A percentile compares a stretch with the other conserved stretches of the same genome.
These are phyloP conservation scores for Thoreauomyces humboldtii DNA, from an alignment of 192 early-diverging fungal species.

Conservation along the genomic window DNA sequence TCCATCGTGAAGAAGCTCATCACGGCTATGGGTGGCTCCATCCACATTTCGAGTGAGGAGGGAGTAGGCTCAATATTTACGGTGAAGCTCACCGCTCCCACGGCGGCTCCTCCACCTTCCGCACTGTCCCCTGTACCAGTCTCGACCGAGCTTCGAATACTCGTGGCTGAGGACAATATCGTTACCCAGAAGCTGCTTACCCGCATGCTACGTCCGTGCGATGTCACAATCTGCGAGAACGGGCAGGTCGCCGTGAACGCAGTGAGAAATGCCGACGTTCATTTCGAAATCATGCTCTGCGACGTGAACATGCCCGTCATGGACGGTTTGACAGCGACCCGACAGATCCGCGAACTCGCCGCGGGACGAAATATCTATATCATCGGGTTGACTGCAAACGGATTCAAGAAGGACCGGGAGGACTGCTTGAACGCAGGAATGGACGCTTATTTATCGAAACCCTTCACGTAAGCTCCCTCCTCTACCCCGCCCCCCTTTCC, in stretches of 20 bases:
- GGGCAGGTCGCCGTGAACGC: conserved; percentile 22
- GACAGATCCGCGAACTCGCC: not conserved
- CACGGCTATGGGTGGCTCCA: conserved; percentile 22
- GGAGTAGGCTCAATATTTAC: not conserved
- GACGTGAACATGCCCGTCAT: conserved; percentile 31
- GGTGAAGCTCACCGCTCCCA: not conserved
- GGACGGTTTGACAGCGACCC: conserved; percentile 12
- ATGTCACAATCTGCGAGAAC: conserved; percentile 24
- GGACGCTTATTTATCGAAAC: conserved; percentile 14
- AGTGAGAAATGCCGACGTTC: not conserved
- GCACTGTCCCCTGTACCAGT: not conserved
- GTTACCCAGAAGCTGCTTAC: conserved; percentile 22
- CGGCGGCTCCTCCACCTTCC: not conserved
- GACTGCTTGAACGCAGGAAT: conserved; percentile 15
- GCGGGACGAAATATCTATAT: not conserved
- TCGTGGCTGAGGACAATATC: conserved; percentile 11
- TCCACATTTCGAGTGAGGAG: not conserved
- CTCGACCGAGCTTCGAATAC: not conserved
- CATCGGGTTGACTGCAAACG: conserved; percentile 20
- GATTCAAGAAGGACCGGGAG: conserved; percentile 18
- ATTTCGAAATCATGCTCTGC: conserved; percentile 18
- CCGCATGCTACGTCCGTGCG: conserved; percentile 11
- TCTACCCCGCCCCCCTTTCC: too few species aligned
- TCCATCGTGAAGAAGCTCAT: conserved; percentile 76
- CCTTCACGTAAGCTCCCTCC: too few species aligned